These are phyloP conservation scores for Colletotrichum zoysiae DNA, from an alignment of 2,329 filamentous ascomycete genomes.

Conservation along the genomic window DNA sequence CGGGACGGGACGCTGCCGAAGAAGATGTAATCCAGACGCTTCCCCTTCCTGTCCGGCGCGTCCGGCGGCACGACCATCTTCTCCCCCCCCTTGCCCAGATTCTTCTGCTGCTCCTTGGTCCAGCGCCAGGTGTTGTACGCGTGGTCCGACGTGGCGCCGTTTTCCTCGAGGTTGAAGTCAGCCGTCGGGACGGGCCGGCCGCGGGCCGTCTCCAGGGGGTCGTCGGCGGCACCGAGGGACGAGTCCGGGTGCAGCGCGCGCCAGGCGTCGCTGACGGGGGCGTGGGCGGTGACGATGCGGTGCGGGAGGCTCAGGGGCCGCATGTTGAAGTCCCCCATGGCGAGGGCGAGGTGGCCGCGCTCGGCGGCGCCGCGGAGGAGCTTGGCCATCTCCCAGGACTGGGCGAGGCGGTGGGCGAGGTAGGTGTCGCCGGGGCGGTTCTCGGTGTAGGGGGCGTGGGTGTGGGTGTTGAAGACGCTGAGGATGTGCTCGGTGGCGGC, in stretches of 20 bases:
- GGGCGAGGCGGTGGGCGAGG: slow-evolving; percentile 88
- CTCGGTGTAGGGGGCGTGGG: slow-evolving; percentile 86
- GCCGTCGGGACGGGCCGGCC: slow-evolving; percentile 78
- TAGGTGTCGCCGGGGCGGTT: slow-evolving; percentile 84
- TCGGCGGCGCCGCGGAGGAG: slow-evolving; percentile 85
- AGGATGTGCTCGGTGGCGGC: slow-evolving; percentile 70
- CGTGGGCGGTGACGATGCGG: slow-evolving; percentile 82
- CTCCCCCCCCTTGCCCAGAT: slow-evolving; percentile 74
- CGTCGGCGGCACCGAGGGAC: slow-evolving; percentile 79
- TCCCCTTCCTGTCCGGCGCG: slow-evolving; percentile 78
- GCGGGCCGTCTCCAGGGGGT: slow-evolving; percentile 75
- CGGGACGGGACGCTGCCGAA: slow-evolving; percentile 62
- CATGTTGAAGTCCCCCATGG: slow-evolving; percentile 97
- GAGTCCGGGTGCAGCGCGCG: slow-evolving; percentile 85
- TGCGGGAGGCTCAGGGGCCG: slow-evolving; percentile 88
- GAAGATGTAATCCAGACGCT: slow-evolving; percentile 96
- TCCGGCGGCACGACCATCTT: slow-evolving; percentile 71
- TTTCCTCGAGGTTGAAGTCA: slow-evolving; percentile 80
- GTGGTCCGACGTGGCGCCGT: slow-evolving; percentile 90
- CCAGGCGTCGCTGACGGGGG: slow-evolving; percentile 87
- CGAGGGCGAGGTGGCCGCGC: slow-evolving; percentile 85
- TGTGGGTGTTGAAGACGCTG: slow-evolving; percentile 90
- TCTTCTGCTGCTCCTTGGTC: slow-evolving; percentile 77
- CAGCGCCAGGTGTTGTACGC: slow-evolving; percentile 95
- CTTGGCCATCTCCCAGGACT: slow-evolving; percentile 95